Evolutionary conservation across 441 rosid species (phyloP).

Genomic region (Euphorbia schlechtendalii): DNA sequence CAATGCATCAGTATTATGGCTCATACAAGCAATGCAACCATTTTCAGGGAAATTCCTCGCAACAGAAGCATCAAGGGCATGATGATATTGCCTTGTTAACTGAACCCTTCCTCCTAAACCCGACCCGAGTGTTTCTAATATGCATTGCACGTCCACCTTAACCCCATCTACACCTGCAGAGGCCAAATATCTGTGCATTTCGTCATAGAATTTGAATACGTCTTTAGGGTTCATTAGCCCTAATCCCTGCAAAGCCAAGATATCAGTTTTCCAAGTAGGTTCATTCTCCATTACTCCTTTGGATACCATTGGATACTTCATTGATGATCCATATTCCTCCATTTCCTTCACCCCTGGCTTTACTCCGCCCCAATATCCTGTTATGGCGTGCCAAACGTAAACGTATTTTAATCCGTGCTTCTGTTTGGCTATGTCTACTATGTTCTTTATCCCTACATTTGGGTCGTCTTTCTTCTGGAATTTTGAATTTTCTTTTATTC

Average conservation of each 20-base stretch:
- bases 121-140: constrained; percentile 82
- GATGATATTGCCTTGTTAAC: constrained; percentile 75
- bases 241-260: constrained; percentile 59
- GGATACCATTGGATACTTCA: constrained; percentile 62
- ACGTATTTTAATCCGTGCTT: constrained; percentile 66
- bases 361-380: constrained; percentile 98
- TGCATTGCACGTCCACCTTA: constrained; percentile 84
- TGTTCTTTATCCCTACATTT: constrained; percentile 54
- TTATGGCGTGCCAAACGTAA: constrained; percentile 95
- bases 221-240: constrained; percentile 73
- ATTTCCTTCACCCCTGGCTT: constrained; percentile 56
- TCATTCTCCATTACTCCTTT: constrained; percentile 71
- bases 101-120: constrained; percentile 86
- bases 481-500: constrained; percentile 67
- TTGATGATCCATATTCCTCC: constrained; percentile 60
- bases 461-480: constrained; percentile 69
- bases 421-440: constrained; percentile 53
- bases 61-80: constrained; percentile 80
- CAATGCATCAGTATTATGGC: constrained; percentile 87
- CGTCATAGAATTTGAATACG: constrained; percentile 60
- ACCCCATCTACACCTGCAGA: constrained; percentile 84
- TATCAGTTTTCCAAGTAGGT: constrained; percentile 68
- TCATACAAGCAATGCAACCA: constrained; percentile 92
- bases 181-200: constrained; percentile 75
- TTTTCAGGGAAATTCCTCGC: constrained; percentile 72